These are phyloP conservation scores for Castanopsis chinensis DNA, from an alignment of 306 rosid species.

Conservation along the genomic window DNA sequence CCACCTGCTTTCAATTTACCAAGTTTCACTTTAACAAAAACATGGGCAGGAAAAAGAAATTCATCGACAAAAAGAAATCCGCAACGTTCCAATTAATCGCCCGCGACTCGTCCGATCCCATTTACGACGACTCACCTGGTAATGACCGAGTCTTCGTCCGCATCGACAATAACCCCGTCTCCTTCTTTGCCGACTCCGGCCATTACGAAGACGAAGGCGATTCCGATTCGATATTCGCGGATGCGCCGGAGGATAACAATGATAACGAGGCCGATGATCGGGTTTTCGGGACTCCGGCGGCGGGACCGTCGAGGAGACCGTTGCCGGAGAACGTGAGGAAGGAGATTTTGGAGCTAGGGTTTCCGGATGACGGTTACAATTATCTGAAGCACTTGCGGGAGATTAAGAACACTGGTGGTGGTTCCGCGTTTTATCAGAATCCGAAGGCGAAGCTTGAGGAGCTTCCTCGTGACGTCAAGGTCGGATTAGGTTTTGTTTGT, in stretches of 20 bases:
- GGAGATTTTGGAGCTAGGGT: conserved; percentile 82
- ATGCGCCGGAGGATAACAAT: conserved; percentile 53
- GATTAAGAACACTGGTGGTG: conserved; percentile 78
- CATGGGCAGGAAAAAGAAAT: conserved; percentile 66
- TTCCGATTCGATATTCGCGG: conserved; percentile 45
- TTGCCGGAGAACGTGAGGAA: conserved; percentile 61
- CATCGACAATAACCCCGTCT: conserved; percentile 55
- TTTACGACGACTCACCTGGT: conserved; percentile 45
- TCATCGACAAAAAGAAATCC: conserved; percentile 75
- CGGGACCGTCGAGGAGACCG: background rate
- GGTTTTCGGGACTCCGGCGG: conserved; percentile 7
- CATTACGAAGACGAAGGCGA: conserved; percentile 9
- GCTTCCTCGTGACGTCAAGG: conserved; percentile 77
- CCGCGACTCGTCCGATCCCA: conserved; percentile 81
- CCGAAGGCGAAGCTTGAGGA: conserved; percentile 66
- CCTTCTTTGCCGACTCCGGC: conserved; percentile 26
- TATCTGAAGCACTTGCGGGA: conserved; percentile 76
- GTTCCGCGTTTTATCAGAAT: conserved; percentile 61
- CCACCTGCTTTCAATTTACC: no score
- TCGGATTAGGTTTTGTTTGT: conserved; percentile 7
- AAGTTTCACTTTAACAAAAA: no score
- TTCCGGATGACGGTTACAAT: conserved; percentile 91
- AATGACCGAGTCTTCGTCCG: conserved; percentile 78
- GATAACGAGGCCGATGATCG: conserved; percentile 17
- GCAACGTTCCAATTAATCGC: conserved; percentile 69